Base-by-base conservation (phyloP, 2,329 filamentous ascomycete genomes). In the Paraphoma sp. region DNA sequence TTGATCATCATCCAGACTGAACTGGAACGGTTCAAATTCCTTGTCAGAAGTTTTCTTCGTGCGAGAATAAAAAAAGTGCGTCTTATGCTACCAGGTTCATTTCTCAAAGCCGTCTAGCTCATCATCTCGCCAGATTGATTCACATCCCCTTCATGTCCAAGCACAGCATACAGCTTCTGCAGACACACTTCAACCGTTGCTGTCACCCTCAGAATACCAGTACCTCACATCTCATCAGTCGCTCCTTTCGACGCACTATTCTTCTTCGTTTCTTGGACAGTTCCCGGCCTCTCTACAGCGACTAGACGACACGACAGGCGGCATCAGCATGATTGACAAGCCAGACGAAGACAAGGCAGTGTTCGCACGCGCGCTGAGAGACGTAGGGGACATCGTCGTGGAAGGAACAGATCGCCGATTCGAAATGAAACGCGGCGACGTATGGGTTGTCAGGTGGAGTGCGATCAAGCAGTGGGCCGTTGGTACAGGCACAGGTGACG, bases 1-100 rank as follows among this genome's bases (percentile, higher is more conserved):
- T 88, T 98, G 71, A 97, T 97, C 47, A 90, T 99, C 60, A 88
- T 97, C 52, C 95, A 99, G 81, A 98, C 96, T 6, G 95, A 99
- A 79, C 86, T 99, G 52, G 93, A 97, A 76, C 85, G 95, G 45
- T 96, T 91, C 79, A 97, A 97, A 79, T 99, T 93, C 72, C 83
- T 99, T 18, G 86, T 98, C 16, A 85, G 95, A 58, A 90, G 90
- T 63, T 89, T 94, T 63, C 78, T 99, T 53, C 85, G 96, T 51
- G 88, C 91, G 9, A 85, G 95, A n/a, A 88, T 98, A 54, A 87
- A 91, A 51, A 98, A 99, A 85, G 91, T 92, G 73, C 5, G 48
- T 56, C 9, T 4, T 3, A 16, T 16, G 16, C 16, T 28, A 36
- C 41, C 31, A 6, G 18, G 17, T 33, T 30, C 36, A 4, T 30